A percentile compares a stretch with the other conserved stretches of the same genome.
These are phyloP conservation scores for Mycosphaerella sp. DNA, from an alignment of 2,329 filamentous ascomycete species.

Conservation along the genomic window DNA sequence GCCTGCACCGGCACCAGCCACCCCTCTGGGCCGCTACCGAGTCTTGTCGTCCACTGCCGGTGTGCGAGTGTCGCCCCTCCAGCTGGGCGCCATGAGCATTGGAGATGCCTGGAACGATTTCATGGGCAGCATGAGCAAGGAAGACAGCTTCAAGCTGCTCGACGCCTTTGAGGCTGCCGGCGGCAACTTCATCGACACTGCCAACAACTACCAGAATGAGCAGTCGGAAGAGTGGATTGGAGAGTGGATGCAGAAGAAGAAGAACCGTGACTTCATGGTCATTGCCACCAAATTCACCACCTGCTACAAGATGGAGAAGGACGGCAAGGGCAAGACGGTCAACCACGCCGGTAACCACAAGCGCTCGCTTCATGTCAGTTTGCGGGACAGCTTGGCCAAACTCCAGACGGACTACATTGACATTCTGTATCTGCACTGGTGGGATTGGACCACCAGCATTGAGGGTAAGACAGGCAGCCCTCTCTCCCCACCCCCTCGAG, in stretches of 20 bases:
- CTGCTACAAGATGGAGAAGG: conserved; percentile 23
- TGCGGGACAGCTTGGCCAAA: conserved; percentile 39
- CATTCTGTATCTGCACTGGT: conserved; percentile 39
- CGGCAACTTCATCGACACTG: conserved; percentile 33
- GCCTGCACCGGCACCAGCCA: conserved; percentile 40
- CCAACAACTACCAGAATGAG: conserved; percentile 37
- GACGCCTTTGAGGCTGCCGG: conserved; percentile 33
- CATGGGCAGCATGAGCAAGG: conserved; percentile 61
- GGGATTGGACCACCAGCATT: conserved; percentile 39
- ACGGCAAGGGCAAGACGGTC: conserved; percentile 49
- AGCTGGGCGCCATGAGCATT: conserved; percentile 60
- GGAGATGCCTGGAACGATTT: conserved; percentile 51
- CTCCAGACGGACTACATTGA: conserved; percentile 65
- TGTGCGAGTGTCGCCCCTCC: conserved; percentile 41
- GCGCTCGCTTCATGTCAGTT: conserved; percentile 54
- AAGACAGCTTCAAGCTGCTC: conserved; percentile 52
- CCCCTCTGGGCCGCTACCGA: conserved; percentile 51
- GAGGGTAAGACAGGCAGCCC: conserved; percentile 16
- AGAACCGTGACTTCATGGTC: conserved; percentile 35
- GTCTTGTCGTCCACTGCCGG: conserved; percentile 47
- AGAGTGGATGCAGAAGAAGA: conserved; percentile 39
- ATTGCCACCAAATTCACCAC: conserved; percentile 39
- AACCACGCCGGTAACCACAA: conserved; percentile 57
- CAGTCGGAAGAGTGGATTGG: conserved; percentile 41
- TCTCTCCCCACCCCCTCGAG: too few species aligned